Base-by-base conservation (phyloP, 305 asterid genomes). In the Andrographis paniculata region DNA sequence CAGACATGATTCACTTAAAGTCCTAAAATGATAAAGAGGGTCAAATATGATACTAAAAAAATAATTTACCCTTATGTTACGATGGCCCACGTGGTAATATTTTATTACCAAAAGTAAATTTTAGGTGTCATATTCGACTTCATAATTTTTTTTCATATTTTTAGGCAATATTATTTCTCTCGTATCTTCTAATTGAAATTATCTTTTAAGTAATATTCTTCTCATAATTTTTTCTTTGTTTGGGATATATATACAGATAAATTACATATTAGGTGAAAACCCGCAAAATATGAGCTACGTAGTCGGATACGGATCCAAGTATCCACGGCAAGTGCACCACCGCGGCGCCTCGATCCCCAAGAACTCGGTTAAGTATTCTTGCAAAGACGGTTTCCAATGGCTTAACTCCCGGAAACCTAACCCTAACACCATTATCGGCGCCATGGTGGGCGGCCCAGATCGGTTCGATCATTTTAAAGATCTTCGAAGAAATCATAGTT, bases 391-490 rank as follows among this genome's bases (percentile, higher is more conserved):
- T 7, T 63, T 66, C 71, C 71, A 42, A 60, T 88, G 87, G 87
- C 86, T 80, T 14, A 83, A 84, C 53, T 52, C 80, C 24, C 14
- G 24, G 12, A 58, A 62, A 1, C 58, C 80, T 6, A 82, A 88
- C 52, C 91, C 93, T 14, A 71, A 79, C 72, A 82, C 42, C 70
- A 57, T 88, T 45, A 30, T 42, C 0, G 97, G 97, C 14, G 97
- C 95, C 48, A 77, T 88, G 93, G 97, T 88, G 3, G 85, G 85
- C 44, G 97, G 97, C 13, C 97, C 95, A 0, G 94, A 88, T 59
- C 71, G 72, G 27, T 77, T 75, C 49, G 97, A 88, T 56, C 71
- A 55, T 15, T 88, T 72, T 68, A 63, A 53, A 54, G 97, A 88
- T 42, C 55, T 56, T 13, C 84, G 95, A 0, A 3, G 58, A 0